phyloP scores from a whole-genome alignment of 345 rosid genomes.

The Eucalyptus guilfoylei region DNA sequence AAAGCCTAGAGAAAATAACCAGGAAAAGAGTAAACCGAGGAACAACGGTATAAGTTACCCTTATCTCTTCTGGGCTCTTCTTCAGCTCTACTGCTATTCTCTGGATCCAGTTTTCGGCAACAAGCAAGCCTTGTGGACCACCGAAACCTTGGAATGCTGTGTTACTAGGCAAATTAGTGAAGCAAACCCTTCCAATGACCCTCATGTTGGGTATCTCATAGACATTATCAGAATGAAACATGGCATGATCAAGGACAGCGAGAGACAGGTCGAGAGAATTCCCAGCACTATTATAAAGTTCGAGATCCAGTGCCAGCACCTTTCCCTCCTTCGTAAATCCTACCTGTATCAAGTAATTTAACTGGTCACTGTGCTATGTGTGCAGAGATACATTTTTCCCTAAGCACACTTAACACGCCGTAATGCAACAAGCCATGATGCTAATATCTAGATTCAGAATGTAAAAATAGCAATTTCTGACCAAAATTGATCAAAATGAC shows the following conservation, averaged over 20 bases:
- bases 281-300: constrained; percentile 85
- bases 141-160: constrained; percentile 97
- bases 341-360: constrained; percentile 34
- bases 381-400: not conserved
- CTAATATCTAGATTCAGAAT: not conserved
- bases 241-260: constrained; percentile 73
- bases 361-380: not conserved
- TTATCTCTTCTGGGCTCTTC: constrained; percentile 73
- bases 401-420: not conserved
- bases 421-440: not conserved
- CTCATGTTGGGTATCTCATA: constrained; percentile 85
- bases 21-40: not conserved
- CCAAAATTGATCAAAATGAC: no score
- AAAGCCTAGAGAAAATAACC: not conserved
- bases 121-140: constrained; percentile 94
- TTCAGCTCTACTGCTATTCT: constrained; percentile 65
- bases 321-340: constrained; percentile 79
- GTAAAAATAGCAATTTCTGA: not conserved
- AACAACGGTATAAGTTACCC: constrained; percentile 21
- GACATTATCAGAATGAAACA: constrained; percentile 85
- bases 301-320: constrained; percentile 74
- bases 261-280: constrained; percentile 82
- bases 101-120: constrained; percentile 89
- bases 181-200: constrained; percentile 64
- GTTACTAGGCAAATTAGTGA: constrained; percentile 82